Base-by-base conservation (phyloP, 208 protist species). In the Porcisia deanei region DNA sequence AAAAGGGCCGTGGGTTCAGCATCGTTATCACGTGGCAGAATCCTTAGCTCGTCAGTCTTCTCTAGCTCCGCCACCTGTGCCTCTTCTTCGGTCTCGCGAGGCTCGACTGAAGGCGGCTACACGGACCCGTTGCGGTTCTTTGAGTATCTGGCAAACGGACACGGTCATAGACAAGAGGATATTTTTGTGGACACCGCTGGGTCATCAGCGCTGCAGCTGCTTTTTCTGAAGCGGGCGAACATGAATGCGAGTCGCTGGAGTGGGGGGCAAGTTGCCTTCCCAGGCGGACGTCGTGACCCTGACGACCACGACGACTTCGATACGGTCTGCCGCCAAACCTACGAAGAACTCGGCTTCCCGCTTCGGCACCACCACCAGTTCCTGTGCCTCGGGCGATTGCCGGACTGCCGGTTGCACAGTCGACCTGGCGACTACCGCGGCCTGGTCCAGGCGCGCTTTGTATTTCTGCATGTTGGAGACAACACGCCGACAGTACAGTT, bases 231-330 rank as follows among this genome's bases (percentile, higher is more conserved):
- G 72, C 89, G 91, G 3, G 78, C 82, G 5, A 77, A 88, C 73
- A 60, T 84, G 30, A 69, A 73, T 6, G 73, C 70, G n/a, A 88
- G 91, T 54, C 72, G 90, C 64, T 96, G 91, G 89, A 89, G 83
- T 54, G 94, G 94, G 16, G 94, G 94, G 16, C 87, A 85, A 47
- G 74, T 98, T 3, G 81, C 79, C 20, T 96, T 96, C 75, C 94
- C 94, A 2, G 94, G 92, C 12, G 94, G 94, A 65, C 81, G 71
- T 30, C 81, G 90, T 47, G 87, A 96, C 49, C 85, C 85, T 7
- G 93, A 92, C 18, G 88, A 94, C 75, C 81, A 69, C 22, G 87
- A 94, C 65, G 88, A 96, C 81, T 73, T 81, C 4, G 45, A 73
- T 47, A 88, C 91, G 10, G 81, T 90, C 4, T 84, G 72, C 69